A percentile compares a stretch with the other conserved stretches of the same genome.
These are phyloP conservation scores for Vitis rupestris DNA, from an alignment of 164 flowering plant species.

Conservation along the genomic window DNA sequence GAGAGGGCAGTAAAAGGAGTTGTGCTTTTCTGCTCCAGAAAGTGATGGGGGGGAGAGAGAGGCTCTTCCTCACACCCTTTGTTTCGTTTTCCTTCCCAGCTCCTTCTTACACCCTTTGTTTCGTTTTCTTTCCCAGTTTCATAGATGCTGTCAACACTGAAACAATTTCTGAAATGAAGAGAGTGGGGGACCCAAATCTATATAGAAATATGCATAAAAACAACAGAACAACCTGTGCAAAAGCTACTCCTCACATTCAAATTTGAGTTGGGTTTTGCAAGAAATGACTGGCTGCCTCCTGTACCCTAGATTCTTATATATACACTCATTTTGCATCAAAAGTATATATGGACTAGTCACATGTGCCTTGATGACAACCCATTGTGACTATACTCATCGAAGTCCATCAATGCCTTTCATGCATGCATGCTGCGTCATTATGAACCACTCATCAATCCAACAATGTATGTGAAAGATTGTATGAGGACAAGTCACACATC, in stretches of 20 bases:
- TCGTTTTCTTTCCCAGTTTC: slow-evolving; percentile 23
- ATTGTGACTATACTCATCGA: background rate
- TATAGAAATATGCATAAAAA: slow-evolving; percentile 47
- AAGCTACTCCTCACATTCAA: slow-evolving; percentile 35
- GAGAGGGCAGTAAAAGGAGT: slow-evolving; percentile 29
- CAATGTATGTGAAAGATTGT: no score
- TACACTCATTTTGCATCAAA: background rate
- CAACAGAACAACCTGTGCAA: slow-evolving; percentile 49
- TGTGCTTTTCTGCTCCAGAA: slow-evolving; percentile 24
- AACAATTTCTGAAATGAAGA: slow-evolving; percentile 20
- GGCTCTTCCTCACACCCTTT: slow-evolving; percentile 2
- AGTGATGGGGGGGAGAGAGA: slow-evolving; percentile 17
- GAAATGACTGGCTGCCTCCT: slow-evolving; percentile 15
- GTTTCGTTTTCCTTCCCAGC: slow-evolving; percentile 21
- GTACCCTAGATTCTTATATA: slow-evolving; percentile 20
- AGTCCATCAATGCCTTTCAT: no score
- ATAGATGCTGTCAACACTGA: slow-evolving; percentile 32
- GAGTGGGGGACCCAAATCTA: slow-evolving; percentile 54
- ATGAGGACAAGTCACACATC: no score
- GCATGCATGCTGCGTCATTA: no score
- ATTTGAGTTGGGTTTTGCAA: slow-evolving; percentile 19
- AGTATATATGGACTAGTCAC: background rate
- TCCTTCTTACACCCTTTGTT: slow-evolving; percentile 8
- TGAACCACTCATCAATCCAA: no score
- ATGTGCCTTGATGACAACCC: slow-evolving; percentile 8